Percentiles rank a stretch among this genome's conserved stretches.
Conservation (phyloP, 768 basidiomycete species). For the Mycena kentingensis region DNA sequence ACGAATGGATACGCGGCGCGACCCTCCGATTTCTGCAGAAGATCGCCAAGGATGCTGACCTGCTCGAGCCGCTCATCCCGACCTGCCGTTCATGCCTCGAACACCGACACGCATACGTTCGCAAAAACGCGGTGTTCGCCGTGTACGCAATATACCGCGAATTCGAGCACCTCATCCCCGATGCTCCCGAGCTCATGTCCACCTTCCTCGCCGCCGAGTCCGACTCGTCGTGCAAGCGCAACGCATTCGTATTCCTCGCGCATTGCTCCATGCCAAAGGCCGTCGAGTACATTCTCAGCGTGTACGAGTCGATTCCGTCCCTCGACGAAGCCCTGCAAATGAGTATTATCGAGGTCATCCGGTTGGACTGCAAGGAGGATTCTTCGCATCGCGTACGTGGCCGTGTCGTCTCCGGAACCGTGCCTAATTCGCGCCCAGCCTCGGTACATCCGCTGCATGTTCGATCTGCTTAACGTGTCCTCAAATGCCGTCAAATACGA, state of each 20-base stretch:
- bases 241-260: constrained; percentile 94
- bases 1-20: constrained; percentile 99
- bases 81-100: constrained; percentile 93
- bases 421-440: constrained; percentile 47
- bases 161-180: constrained; percentile 93
- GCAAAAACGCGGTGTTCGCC: constrained; percentile 98
- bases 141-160: constrained; percentile 92
- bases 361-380: constrained; percentile 86
- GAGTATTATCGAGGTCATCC: constrained; percentile 91
- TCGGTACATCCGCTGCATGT: constrained; percentile 93
- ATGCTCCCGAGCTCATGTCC: constrained; percentile 93
- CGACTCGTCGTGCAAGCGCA: constrained; percentile 94
- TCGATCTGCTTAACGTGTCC: constrained; percentile 85
- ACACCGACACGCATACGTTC: constrained; percentile 96
- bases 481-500: constrained; percentile 98
- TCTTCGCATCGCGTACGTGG: constrained; percentile 74
- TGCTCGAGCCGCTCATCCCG: constrained; percentile 94
- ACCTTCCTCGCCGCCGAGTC: constrained; percentile 96
- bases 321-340: constrained; percentile 95
- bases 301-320: constrained; percentile 78
- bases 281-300: constrained; percentile 84
- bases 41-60: constrained; percentile 87
- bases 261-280: constrained; percentile 86
- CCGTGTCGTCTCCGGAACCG: background rate
- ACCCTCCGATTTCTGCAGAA: constrained; percentile 96